Percentiles rank a stretch among this genome's conserved stretches.
Conservation (phyloP, 140 eudicot genomes). For the Anethum foeniculum region DNA sequence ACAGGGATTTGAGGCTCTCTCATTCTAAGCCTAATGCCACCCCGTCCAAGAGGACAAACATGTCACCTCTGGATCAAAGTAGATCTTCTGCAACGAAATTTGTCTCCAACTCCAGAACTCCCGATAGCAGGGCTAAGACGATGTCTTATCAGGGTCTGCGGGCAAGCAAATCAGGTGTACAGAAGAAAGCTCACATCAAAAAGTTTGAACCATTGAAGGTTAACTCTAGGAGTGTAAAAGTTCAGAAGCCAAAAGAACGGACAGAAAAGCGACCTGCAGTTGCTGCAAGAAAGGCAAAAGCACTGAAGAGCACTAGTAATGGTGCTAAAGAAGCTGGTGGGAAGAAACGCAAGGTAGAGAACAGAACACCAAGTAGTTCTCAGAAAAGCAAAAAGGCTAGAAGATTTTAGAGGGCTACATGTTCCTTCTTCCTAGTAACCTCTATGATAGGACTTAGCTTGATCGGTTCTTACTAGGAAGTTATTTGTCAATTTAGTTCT, state of each 20-base stretch:
- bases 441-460: background rate
- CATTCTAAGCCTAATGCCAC: conserved; percentile 58
- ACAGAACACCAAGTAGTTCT: conserved; percentile 42
- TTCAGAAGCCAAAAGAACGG: conserved; percentile 31
- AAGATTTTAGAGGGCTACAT: conserved; percentile 29
- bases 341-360: conserved; percentile 46
- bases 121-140: conserved; percentile 18
- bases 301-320: conserved; percentile 31
- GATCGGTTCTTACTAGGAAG: background rate
- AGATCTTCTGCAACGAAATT: conserved; percentile 33
- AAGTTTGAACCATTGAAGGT: conserved; percentile 13
- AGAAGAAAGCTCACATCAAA: conserved; percentile 45
- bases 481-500: background rate
- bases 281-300: conserved; percentile 76
- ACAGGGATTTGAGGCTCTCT: conserved; percentile 69
- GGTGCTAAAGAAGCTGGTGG: conserved; percentile 43
- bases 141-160: conserved; percentile 50
- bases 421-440: background rate
- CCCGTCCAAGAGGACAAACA: conserved; percentile 38
- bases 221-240: conserved; percentile 26
- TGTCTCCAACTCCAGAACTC: conserved; percentile 18
- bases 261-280: conserved; percentile 77
- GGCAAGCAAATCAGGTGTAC: conserved; percentile 73
- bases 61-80: conserved; percentile 19
- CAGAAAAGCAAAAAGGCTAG: conserved; percentile 53